Percentiles rank a stretch among this genome's conserved stretches.
Conservation (phyloP, 2,329 filamentous ascomycete species). For the Alternaria longipes region DNA sequence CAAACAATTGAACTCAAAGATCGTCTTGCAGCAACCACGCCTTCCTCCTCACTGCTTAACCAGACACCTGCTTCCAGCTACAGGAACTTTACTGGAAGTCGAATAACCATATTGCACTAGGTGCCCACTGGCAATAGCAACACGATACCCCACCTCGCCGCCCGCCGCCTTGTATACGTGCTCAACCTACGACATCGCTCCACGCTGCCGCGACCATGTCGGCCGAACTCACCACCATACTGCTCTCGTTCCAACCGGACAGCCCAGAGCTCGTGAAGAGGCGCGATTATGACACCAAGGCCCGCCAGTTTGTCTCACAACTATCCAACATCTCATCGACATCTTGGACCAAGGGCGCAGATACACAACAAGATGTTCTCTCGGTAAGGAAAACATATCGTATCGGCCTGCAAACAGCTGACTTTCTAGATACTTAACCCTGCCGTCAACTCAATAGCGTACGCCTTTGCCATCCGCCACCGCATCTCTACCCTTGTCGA, state of each 20-base stretch:
- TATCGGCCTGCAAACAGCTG: slow-evolving; percentile 7
- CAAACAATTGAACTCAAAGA: slow-evolving; percentile 13
- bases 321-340: slow-evolving; percentile 45
- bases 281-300: slow-evolving; percentile 52
- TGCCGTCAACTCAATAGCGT: slow-evolving; percentile 66
- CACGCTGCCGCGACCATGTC: slow-evolving; percentile 34
- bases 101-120: not conserved
- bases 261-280: slow-evolving; percentile 42
- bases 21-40: slow-evolving; percentile 6
- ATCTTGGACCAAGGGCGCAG: slow-evolving; percentile 47
- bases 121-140: not conserved
- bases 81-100: not conserved
- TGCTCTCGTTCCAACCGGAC: slow-evolving; percentile 50
- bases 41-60: not conserved
- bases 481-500: slow-evolving; percentile 54
- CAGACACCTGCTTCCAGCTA: not conserved
- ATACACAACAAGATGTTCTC: slow-evolving; percentile 54
- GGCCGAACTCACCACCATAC: slow-evolving; percentile 37
- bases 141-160: slow-evolving; percentile 30
- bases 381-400: slow-evolving; percentile 35
- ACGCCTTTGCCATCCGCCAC: slow-evolving; percentile 63
- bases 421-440: slow-evolving; percentile 61
- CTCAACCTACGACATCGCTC: slow-evolving; percentile 12
- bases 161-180: slow-evolving; percentile 18
- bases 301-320: slow-evolving; percentile 46